Conservation (phyloP, 805 yeast species). For the Kurtzmaniella fragi region DNA sequence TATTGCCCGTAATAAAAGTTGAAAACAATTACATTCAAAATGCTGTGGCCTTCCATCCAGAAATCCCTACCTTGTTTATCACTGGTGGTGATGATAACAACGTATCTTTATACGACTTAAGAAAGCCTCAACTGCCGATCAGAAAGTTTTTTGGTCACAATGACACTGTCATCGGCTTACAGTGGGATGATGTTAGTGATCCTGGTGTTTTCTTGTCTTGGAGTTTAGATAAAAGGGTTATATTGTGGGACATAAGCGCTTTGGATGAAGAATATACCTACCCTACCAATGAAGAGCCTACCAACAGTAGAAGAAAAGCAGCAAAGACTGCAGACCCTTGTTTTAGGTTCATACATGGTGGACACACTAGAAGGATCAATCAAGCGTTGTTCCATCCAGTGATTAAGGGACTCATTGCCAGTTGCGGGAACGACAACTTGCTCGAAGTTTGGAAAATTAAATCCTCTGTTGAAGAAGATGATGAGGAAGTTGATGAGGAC, state of each 20-base stretch:
- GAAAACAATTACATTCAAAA: slow-evolving; percentile 56
- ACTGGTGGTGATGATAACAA: slow-evolving; percentile 77
- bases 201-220: slow-evolving; percentile 52
- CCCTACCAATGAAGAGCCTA: slow-evolving; percentile 13
- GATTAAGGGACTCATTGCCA: slow-evolving; percentile 52
- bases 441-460: slow-evolving; percentile 76
- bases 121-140: slow-evolving; percentile 55
- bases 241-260: slow-evolving; percentile 68
- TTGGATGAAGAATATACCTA: slow-evolving; percentile 49
- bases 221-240: slow-evolving; percentile 63
- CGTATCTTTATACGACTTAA: slow-evolving; percentile 70
- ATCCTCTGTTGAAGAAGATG: slow-evolving; percentile 36
- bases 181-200: slow-evolving; percentile 51
- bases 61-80: slow-evolving; percentile 49
- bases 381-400: slow-evolving; percentile 66
- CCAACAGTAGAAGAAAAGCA: slow-evolving; percentile 42
- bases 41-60: slow-evolving; percentile 62
- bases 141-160: slow-evolving; percentile 66
- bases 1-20: slow-evolving; percentile 39
- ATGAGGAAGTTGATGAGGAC: slow-evolving; percentile 25
- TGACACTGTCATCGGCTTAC: slow-evolving; percentile 38
- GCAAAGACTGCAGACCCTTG: slow-evolving; percentile 67
- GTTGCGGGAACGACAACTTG: slow-evolving; percentile 72
- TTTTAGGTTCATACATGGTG: slow-evolving; percentile 77
- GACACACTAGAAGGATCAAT: slow-evolving; percentile 68